Evolutionary conservation across 1,284 basidiomycete genomes (phyloP), one percentile per base, ranked within the genome.

Genomic region (Ganoderma sp.): DNA sequence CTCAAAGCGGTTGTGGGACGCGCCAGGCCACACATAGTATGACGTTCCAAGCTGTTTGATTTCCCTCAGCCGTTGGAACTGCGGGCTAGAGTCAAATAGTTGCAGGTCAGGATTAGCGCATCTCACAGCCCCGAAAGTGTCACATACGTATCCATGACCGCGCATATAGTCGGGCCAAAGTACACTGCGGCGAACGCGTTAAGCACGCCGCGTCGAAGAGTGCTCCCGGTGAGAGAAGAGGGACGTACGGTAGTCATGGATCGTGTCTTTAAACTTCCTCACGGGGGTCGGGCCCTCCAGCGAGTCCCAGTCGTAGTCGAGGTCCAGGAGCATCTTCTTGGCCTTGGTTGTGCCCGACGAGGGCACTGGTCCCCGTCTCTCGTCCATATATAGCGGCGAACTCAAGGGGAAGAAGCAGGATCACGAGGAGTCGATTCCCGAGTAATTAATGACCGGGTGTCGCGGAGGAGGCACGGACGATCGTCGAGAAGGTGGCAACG

Each of bases 11-110:
- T 88, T 93, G 75, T 94, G 93, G 0, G 89, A 85, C 0, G 90
- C 92, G 3, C 90, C 85, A 0, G 89, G 88, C 86, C 90, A 94
- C 34, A 94, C 90, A 71, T 87, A 88, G 73, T 88, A 90, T 0
- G 89, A 86, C 4, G 91, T 87, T 0, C 92, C 93, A 2, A 94
- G 85, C 74, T 94, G 93, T 73, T 93, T 93, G 74, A 94, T 86
- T 67, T 86, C 78, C 34, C 92, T 83, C 50, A 94, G 81, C 12
- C 92, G 83, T 73, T 94, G 92, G 74, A 93, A 93, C 63, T 92
- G 90, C 60, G 82, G 84, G 4, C 92, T 93, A 65, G 34, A 68
- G 50, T 58, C 34, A 25, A 8, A 37, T 48, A 28, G 25, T 2
- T 14, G 28, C 60, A 19, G 28, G 9, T 63, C 61, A 65, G 63